Percentiles rank a stretch among this genome's conserved stretches.
Evolutionary conservation across 2,329 filamentous ascomycete species (phyloP).

Genomic region (Paecilomyces fulvus): DNA sequence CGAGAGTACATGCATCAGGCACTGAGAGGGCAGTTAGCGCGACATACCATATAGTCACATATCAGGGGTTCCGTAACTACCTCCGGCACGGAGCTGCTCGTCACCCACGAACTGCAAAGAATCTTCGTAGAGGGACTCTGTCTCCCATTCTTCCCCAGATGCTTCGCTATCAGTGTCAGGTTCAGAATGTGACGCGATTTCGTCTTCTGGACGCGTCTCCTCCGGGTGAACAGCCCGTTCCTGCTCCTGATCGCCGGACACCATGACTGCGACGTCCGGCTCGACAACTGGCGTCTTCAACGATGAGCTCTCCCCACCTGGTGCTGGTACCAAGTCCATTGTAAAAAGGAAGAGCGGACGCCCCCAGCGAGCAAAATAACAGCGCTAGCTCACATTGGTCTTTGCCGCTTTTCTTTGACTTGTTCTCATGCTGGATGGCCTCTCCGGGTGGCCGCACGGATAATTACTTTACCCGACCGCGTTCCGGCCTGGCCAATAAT

Average conservation of each 20-base stretch:
- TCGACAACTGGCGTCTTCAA: conserved; percentile 28
- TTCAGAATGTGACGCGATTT: conserved; percentile 25
- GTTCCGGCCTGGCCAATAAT: background rate
- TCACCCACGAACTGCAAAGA: conserved; percentile 51
- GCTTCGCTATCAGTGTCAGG: conserved; percentile 28
- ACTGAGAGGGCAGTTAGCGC: conserved; percentile 15
- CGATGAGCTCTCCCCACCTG: conserved; percentile 22
- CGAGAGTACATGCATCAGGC: conserved; percentile 54
- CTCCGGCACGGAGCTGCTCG: conserved; percentile 34
- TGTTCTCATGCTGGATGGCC: conserved; percentile 9
- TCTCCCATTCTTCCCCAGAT: conserved; percentile 47
- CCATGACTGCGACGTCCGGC: conserved; percentile 25
- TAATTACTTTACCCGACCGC: conserved; percentile 16
- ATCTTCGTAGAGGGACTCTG: conserved; percentile 57
- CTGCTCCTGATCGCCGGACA: conserved; percentile 12
- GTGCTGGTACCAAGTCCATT: conserved; percentile 32
- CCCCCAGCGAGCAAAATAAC: conserved; percentile 24
- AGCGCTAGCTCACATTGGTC: conserved; percentile 22
- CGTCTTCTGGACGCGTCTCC: conserved; percentile 17
- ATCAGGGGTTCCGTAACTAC: background rate
- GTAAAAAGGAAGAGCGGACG: conserved; percentile 21
- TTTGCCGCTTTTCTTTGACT: conserved; percentile 14
- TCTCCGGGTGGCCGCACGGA: background rate
- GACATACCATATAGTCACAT: background rate
- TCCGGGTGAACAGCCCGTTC: conserved; percentile 13